Percentiles rank a stretch among this genome's conserved stretches.
Evolutionary conservation across 2,329 filamentous ascomycete genomes (phyloP).

Genomic region (Calonectria hawksworthii): DNA sequence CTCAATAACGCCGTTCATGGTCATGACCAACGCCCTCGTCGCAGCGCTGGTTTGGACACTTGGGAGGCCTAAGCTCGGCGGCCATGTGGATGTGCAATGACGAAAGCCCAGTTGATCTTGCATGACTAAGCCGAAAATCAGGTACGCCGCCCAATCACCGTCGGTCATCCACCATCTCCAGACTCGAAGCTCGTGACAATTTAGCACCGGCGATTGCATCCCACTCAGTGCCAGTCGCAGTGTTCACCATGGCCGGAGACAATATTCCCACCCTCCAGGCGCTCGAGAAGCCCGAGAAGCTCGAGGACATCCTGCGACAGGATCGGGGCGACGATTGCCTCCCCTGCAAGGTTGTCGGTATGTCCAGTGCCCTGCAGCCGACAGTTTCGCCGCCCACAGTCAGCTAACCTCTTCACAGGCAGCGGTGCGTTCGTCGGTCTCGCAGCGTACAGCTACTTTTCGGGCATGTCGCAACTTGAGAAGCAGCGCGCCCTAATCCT

Average conservation of each 20-base stretch:
- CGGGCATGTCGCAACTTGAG: conserved; percentile 79
- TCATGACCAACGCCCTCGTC: conserved; percentile 53
- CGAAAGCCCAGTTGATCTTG: conserved; percentile 40
- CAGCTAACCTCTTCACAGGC: conserved; percentile 61
- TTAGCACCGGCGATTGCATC: conserved; percentile 15
- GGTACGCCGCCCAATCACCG: conserved; percentile 38
- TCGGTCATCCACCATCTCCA: conserved; percentile 24
- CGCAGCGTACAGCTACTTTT: conserved; percentile 82
- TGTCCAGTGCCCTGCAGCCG: conserved; percentile 45
- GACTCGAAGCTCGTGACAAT: conserved; percentile 36
- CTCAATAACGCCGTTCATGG: conserved; percentile 90
- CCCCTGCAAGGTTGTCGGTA: conserved; percentile 80
- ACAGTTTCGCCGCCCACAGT: neutral
- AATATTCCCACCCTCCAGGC: conserved; percentile 65
- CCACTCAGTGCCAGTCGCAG: conserved; percentile 8
- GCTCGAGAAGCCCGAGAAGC: conserved; percentile 73
- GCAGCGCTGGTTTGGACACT: conserved; percentile 39
- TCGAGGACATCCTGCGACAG: conserved; percentile 69
- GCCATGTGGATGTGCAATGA: conserved; percentile 46
- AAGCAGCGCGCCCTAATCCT: conserved; percentile 76
- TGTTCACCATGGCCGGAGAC: conserved; percentile 50
- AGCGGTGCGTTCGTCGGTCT: conserved; percentile 82
- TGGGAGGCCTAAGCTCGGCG: conserved; percentile 33
- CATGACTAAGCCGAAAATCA: conserved; percentile 45
- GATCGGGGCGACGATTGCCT: conserved; percentile 76